Evolutionary conservation across 2,329 filamentous ascomycete species (phyloP).

Genomic region (Ustilaginoidea virens): DNA sequence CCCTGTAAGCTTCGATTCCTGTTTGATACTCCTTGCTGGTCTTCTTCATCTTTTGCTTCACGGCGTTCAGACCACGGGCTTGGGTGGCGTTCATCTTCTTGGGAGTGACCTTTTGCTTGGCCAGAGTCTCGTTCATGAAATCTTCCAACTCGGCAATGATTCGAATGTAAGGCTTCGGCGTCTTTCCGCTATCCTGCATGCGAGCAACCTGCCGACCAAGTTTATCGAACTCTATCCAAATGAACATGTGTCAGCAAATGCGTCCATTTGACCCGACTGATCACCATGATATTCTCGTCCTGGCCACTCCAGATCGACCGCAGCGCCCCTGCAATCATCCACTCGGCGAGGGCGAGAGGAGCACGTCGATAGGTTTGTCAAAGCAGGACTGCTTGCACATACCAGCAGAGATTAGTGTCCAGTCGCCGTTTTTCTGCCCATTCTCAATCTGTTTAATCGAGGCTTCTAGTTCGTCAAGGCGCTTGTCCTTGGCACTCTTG

Average conservation of each 20-base stretch:
- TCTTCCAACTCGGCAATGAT: constrained; percentile 88
- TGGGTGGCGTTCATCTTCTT: constrained; percentile 99
- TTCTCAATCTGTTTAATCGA: constrained; percentile 90
- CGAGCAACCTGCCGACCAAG: constrained; percentile 76
- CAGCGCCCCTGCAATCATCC: no score
- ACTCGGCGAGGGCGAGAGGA: no score
- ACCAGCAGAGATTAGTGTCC: constrained; percentile 85
- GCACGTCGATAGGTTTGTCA: no score
- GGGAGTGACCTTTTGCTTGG: constrained; percentile 87
- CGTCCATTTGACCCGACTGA: background rate
- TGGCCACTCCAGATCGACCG: no score
- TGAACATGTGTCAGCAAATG: constrained; percentile 4
- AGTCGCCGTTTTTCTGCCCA: constrained; percentile 93
- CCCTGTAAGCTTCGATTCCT: constrained; percentile 76
- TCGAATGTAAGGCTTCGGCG: constrained; percentile 86
- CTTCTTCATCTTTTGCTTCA: constrained; percentile 98
- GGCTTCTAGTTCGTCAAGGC: constrained; percentile 80
- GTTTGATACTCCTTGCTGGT: constrained; percentile 88
- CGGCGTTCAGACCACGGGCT: constrained; percentile 83
- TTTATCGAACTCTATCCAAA: constrained; percentile 70
- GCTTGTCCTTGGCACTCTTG: constrained; percentile 97
- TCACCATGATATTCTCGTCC: no score
- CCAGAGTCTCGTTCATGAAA: constrained; percentile 79
- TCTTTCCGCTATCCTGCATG: constrained; percentile 59
- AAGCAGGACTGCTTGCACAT: constrained; percentile 24